Base-by-base conservation (phyloP, 192 early-diverging fungal species). In the Rhizophagus sp. region DNA sequence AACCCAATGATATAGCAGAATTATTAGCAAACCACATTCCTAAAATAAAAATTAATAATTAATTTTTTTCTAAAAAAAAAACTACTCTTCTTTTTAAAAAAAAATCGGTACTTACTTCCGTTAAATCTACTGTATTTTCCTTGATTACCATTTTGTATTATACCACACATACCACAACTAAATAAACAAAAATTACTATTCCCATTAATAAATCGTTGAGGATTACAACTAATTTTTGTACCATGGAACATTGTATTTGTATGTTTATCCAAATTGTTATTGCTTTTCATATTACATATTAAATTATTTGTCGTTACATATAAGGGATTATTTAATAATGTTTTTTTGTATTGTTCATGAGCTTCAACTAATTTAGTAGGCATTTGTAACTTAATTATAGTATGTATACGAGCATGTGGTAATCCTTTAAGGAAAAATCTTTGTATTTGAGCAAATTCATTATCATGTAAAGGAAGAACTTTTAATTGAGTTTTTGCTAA, bases 1-100 rank as follows among this genome's bases (percentile, higher is more conserved):
- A 65, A 22, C 64, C 27, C 64, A 65, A 22, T 13, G 64, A 65
- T 3, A 65, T 65, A 13, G n/a, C 64, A 12, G 64, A 65, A 65
- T 13, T 65, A 27, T 65, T 25, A 25, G 64, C 64, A 65, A 65
- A 65, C 64, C 64, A 65, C 64, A 65, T 65, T 65, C 64, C 64
- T 65, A 25, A 65, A 65, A 22, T 11, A 30, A 27, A 65, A 65
- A 44, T 9, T 44, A 65, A 65, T 11, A 7, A 30, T 30, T 30
- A 30, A 30, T 30, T 30, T 30, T 30, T 30, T 30, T 30, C 30
- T 30, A 30, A 30, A 30, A 30, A 30, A 30, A 1, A 30, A 30
- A 30, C 30, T 1, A 30, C 30, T 1, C 30, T 30, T 30, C 30
- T 30, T 1, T 30, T 30, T 30, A 30, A 30, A 36, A 36, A n/a